Conservation (phyloP, 2,329 filamentous ascomycete genomes). For the Mycocentrospora acerina region DNA sequence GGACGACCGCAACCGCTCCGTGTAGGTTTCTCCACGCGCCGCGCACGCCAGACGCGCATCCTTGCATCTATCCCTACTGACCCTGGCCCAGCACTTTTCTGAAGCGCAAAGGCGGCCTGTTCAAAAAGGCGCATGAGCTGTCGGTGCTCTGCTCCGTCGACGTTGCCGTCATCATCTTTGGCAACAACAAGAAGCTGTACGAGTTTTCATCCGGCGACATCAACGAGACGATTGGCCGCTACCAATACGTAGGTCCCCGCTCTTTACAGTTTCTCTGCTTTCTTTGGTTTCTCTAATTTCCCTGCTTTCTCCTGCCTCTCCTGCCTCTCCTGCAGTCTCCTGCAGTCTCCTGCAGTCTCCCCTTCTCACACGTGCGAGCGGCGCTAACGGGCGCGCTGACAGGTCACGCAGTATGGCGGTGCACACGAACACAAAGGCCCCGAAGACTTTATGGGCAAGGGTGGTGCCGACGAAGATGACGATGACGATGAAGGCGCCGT, state of each 20-base stretch:
- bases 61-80: slow-evolving; percentile 23
- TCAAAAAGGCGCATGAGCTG: slow-evolving; percentile 99
- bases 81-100: slow-evolving; percentile 76
- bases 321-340: too few species aligned
- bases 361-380: slow-evolving; percentile 2
- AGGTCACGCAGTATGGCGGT: slow-evolving; percentile 70
- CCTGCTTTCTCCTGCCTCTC: too few species aligned
- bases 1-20: slow-evolving; percentile 94
- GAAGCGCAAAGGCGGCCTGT: slow-evolving; percentile 96
- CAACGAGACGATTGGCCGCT: slow-evolving; percentile 82
- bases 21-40: slow-evolving; percentile 63
- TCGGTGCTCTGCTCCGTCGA: slow-evolving; percentile 98
- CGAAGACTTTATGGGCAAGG: slow-evolving; percentile 81
- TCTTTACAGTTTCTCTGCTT: too few species aligned
- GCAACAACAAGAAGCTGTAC: slow-evolving; percentile 98
- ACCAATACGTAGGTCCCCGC: slow-evolving; percentile 76
- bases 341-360: too few species aligned
- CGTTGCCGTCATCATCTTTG: slow-evolving; percentile 97
- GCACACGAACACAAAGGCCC: slow-evolving; percentile 97
- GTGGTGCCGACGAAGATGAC: slow-evolving; percentile 72
- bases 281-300: too few species aligned
- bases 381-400: slow-evolving; percentile 30
- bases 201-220: slow-evolving; percentile 96
- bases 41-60: too few species aligned
- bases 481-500: slow-evolving; percentile 74